A percentile compares a stretch with the other conserved stretches of the same genome.
Evolutionary conservation across 164 flowering plant genomes (phyloP).

Genomic region (Nelumbo lutea): DNA sequence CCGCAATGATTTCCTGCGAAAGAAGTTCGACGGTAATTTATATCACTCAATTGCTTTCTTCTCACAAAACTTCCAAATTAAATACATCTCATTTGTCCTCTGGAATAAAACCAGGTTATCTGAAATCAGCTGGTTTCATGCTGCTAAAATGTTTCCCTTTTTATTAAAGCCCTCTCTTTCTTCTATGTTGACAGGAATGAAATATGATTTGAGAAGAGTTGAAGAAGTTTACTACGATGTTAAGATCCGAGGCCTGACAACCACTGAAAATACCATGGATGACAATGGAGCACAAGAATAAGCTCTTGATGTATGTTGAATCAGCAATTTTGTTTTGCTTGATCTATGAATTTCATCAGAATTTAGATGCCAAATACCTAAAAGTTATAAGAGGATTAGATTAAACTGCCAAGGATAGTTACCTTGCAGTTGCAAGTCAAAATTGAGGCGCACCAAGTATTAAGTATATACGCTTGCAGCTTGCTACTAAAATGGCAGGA

Average conservation of each 20-base stretch:
- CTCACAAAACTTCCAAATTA: background rate
- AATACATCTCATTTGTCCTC: no score
- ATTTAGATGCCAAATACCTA: no score
- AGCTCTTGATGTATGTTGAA: background rate
- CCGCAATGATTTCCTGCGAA: constrained; percentile 88
- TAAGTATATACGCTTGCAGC: no score
- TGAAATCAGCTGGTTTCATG: background rate
- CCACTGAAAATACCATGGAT: constrained; percentile 32
- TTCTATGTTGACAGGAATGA: constrained; percentile 55
- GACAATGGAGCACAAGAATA: constrained; percentile 24
- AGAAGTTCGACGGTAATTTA: constrained; percentile 80
- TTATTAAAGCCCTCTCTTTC: background rate
- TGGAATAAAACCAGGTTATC: no score
- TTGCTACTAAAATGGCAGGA: no score
- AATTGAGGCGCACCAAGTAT: no score
- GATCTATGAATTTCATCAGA: no score
- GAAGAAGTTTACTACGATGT: constrained; percentile 95
- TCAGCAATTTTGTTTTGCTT: no score
- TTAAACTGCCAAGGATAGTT: no score
- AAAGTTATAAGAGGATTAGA: no score
- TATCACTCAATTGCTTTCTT: background rate
- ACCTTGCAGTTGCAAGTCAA: no score
- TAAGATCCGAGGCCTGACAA: constrained; percentile 74
- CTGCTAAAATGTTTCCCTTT: background rate
- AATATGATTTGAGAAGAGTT: constrained; percentile 87